Evolutionary conservation across 768 basidiomycete genomes (phyloP), one percentile per base, ranked within the genome.

Genomic region (Phylloporus sp.): DNA sequence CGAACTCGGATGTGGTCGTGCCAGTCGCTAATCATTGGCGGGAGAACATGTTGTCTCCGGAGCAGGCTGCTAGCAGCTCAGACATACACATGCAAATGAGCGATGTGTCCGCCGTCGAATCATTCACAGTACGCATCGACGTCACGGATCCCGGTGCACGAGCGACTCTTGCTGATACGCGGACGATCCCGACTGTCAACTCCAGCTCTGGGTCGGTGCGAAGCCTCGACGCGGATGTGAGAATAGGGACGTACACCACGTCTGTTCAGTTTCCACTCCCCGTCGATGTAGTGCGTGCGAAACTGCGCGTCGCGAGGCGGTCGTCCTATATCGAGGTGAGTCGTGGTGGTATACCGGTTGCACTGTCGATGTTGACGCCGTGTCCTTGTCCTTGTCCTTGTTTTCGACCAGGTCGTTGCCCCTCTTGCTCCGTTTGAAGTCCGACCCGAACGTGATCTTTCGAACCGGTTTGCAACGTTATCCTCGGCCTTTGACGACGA

Each of bases 231-330:
- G 48, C 46, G 15, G n/a, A 11, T 4, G n/a, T 64, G 22, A 31
- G 13, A 27, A 50, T 63, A 22, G 59, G 44, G 7, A 40, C 43
- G 0, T 52, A 61, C 37, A 20, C 38, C 1, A 54, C 61, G 32
- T 13, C 51, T 21, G 45, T 79, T 9, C 42, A 38, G 1, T 78
- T 69, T 41, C 78, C 77, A 0, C 73, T 76, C 32, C 75, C 75
- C 2, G 60, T 81, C 6, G 55, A 71, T 20, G 67, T 69, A 2
- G 53, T 46, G 13, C 57, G 60, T 8, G 48, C 58, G 2, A 78
- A 69, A 50, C 50, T 73, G 11, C 69, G 77, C 1, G 49, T 80
- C 17, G 79, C 79, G 8, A 68, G 80, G 24, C 75, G 71, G 46
- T 80, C 79, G 0, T 67, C 62, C 3, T 82, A 78, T 42, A 61